Evolutionary conservation across 169 alveolate species (phyloP).

Genomic region (Perkinsus olseni): DNA sequence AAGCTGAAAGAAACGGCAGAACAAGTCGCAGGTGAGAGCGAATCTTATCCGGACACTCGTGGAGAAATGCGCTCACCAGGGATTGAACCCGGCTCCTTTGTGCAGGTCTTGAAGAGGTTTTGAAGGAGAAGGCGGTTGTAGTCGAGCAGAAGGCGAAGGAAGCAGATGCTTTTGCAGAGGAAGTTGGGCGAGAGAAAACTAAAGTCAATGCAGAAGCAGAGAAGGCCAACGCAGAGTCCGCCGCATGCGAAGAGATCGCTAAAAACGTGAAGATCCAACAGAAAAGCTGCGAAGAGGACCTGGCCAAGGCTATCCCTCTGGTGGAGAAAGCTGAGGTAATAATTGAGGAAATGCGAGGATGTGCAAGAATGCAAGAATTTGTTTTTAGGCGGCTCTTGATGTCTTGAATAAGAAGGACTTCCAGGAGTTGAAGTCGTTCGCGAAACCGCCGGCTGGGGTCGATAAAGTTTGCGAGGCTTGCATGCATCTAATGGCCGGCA

Average conservation of each 20-base stretch:
- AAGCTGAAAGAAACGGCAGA: constrained; percentile 65
- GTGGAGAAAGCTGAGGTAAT: constrained; percentile 70
- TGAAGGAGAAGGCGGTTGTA: constrained; percentile 71
- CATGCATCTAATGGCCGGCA: constrained; percentile 77
- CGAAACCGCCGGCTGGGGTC: constrained; percentile 90
- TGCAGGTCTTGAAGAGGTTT: constrained; percentile 68
- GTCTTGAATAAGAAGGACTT: constrained; percentile 84
- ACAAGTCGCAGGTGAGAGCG: constrained; percentile 53
- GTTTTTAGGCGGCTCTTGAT: constrained; percentile 67
- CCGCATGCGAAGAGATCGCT: constrained; percentile 78
- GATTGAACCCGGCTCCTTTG: constrained; percentile 32
- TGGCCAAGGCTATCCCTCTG: constrained; percentile 82
- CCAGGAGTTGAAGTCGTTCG: constrained; percentile 78
- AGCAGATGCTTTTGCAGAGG: constrained; percentile 83
- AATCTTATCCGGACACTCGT: constrained; percentile 17
- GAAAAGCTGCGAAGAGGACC: constrained; percentile 75
- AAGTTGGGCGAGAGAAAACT: constrained; percentile 81
- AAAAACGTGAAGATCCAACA: constrained; percentile 69
- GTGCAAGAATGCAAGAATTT: constrained; percentile 20
- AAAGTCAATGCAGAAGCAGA: constrained; percentile 77
- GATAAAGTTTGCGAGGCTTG: constrained; percentile 82
- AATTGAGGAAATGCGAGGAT: neutral
- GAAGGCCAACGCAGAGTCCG: constrained; percentile 81
- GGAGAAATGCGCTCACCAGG: constrained; percentile 17
- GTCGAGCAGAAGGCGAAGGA: constrained; percentile 82